A percentile compares a stretch with the other conserved stretches of the same genome.
Evolutionary conservation across 2,329 filamentous ascomycete species (phyloP).

Genomic region (Aspergillus flavus): DNA sequence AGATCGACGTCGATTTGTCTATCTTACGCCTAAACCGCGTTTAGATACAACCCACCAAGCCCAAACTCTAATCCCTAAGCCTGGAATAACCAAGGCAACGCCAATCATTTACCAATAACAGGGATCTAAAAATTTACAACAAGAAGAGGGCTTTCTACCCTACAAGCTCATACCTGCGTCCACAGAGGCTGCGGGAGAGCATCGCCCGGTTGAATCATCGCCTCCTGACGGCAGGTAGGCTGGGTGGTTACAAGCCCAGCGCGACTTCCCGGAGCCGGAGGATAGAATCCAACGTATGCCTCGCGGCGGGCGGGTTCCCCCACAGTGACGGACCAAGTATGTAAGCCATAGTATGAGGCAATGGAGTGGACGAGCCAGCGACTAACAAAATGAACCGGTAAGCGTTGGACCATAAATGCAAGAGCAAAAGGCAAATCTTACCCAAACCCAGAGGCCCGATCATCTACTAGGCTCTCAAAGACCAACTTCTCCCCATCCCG

Average conservation of each 20-base stretch:
- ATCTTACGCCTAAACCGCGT: background rate
- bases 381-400: slow-evolving; percentile 46
- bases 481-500: slow-evolving; percentile 69
- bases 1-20: background rate
- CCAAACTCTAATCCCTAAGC: background rate
- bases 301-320: slow-evolving; percentile 72
- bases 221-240: slow-evolving; percentile 29
- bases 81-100: background rate
- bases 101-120: background rate
- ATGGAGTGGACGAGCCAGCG: slow-evolving; percentile 94
- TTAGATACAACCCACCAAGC: background rate
- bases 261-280: slow-evolving; percentile 35
- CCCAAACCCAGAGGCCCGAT: slow-evolving; percentile 80
- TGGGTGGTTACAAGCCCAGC: slow-evolving; percentile 23
- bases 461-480: slow-evolving; percentile 76
- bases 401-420: slow-evolving; percentile 14
- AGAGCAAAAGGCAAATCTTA: slow-evolving; percentile 49
- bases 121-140: background rate
- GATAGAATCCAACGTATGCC: slow-evolving; percentile 74
- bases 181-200: slow-evolving; percentile 43
- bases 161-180: slow-evolving; percentile 34
- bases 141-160: background rate
- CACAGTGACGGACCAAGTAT: slow-evolving; percentile 77
- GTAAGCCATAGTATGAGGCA: slow-evolving; percentile 86
- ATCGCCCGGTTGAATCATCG: slow-evolving; percentile 37